phyloP scores from a whole-genome alignment of 495 filamentous ascomycete genomes.

The Lasiosphaeria hispida region DNA sequence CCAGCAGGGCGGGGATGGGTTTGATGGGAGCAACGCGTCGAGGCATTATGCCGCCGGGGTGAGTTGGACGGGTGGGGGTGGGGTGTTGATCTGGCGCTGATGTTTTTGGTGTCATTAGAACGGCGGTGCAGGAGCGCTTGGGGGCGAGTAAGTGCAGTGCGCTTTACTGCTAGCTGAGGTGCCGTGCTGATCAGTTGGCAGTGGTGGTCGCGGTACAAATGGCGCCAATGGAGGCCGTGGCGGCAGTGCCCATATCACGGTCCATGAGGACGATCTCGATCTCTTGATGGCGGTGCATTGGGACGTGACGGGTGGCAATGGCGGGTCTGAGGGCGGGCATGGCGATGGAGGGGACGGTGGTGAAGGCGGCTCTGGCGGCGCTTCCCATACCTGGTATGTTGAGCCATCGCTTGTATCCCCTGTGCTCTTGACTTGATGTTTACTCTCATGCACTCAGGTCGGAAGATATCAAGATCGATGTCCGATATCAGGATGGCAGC shows the following conservation, averaged over 20 bases:
- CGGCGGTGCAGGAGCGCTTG: constrained; percentile 27
- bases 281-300: constrained; percentile 32
- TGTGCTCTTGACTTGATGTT: no score
- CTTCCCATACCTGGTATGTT: constrained; percentile 10
- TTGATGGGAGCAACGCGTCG: constrained; percentile 31
- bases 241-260: constrained; percentile 28
- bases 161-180: no score
- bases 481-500: no score
- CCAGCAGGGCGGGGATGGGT: constrained; percentile 35
- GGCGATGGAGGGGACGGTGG: constrained; percentile 35
- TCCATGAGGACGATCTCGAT: constrained; percentile 31
- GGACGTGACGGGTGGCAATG: constrained; percentile 29
- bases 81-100: no score
- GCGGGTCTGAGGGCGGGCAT: constrained; percentile 27
- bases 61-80: not conserved
- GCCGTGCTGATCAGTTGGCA: not conserved
- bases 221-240: constrained; percentile 35
- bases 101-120: constrained; percentile 10
- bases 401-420: not conserved
- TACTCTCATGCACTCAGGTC: no score
- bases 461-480: no score
- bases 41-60: constrained; percentile 25
- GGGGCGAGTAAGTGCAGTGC: constrained; percentile 23
- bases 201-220: constrained; percentile 17
- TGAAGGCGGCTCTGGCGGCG: constrained; percentile 10